Percentiles rank a stretch among this genome's conserved stretches.
Conservation (phyloP, 2,329 filamentous ascomycete genomes). For the Colletotrichum tropicicola region DNA sequence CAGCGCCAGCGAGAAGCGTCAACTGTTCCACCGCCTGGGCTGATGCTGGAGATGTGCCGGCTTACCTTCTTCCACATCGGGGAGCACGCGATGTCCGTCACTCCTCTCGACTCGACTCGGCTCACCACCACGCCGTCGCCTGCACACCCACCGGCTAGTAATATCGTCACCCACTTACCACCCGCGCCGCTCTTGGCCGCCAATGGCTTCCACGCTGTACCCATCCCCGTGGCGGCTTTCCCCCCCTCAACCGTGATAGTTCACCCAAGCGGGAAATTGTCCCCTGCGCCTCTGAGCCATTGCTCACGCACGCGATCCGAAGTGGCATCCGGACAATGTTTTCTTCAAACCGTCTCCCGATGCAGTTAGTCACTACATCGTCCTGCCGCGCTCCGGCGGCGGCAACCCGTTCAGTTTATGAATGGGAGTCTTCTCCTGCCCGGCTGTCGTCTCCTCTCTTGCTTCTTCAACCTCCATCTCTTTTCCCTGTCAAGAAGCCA, state of each 20-base stretch:
- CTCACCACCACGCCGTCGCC: conserved; percentile 12
- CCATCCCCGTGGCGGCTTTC: not conserved
- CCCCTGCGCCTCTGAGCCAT: conserved; percentile 2
- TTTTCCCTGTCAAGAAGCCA: conserved; percentile 27
- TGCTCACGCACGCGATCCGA: not conserved
- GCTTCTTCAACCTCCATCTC: conserved; percentile 7
- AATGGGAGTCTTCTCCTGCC: not conserved
- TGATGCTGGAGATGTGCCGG: not conserved
- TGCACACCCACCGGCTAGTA: not conserved
- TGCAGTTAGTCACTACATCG: conserved; percentile 13
- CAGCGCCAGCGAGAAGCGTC: not conserved
- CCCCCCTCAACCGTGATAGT: not conserved
- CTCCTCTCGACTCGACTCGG: not conserved
- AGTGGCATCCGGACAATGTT: not conserved
- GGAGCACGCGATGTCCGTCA: not conserved
- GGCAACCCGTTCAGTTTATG: not conserved
- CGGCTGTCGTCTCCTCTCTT: not conserved
- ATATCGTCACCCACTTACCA: not conserved
- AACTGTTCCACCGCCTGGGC: not conserved
- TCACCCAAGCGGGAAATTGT: conserved; percentile 14
- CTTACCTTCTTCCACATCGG: conserved; percentile 15
- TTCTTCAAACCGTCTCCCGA: not conserved
- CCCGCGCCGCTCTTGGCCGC: not conserved
- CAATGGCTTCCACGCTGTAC: not conserved
- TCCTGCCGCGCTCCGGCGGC: not conserved